phyloP scores from a whole-genome alignment of 2,329 filamentous ascomycete species.

The Alternaria sp. region DNA sequence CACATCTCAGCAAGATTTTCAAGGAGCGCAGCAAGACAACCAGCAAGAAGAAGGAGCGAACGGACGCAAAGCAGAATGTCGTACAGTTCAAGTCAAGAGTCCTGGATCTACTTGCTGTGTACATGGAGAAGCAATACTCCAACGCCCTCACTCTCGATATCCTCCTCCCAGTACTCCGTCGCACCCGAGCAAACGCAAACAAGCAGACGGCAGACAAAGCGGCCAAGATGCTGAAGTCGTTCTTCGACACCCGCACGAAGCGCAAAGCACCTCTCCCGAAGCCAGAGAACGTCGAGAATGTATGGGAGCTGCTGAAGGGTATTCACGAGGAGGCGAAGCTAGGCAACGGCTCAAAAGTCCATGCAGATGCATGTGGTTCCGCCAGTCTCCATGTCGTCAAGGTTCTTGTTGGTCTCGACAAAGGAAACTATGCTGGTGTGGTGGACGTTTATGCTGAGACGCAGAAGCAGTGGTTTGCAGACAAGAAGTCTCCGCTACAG shows the following conservation, averaged over 20 bases:
- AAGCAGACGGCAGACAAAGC: conserved; percentile 79
- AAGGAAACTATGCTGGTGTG: conserved; percentile 46
- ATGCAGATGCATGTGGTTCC: conserved; percentile 76
- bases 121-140: conserved; percentile 77
- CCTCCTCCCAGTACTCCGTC: conserved; percentile 76
- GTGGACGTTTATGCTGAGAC: conserved; percentile 53
- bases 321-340: conserved; percentile 73
- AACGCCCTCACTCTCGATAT: conserved; percentile 72
- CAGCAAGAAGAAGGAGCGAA: conserved; percentile 81
- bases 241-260: conserved; percentile 68
- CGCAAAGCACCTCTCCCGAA: conserved; percentile 54
- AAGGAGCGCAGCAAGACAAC: conserved; percentile 70
- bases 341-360: conserved; percentile 70
- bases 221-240: conserved; percentile 72
- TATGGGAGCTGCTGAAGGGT: conserved; percentile 65
- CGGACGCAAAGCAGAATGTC: conserved; percentile 86
- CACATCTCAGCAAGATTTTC: conserved; percentile 84
- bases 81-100: conserved; percentile 95
- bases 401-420: conserved; percentile 61
- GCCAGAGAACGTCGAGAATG: conserved; percentile 52
- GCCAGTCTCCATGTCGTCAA: conserved; percentile 72
- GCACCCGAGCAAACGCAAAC: conserved; percentile 77
- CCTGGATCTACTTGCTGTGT: conserved; percentile 85
- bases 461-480: conserved; percentile 52
- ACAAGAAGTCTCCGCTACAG: conserved; percentile 52